These are phyloP conservation scores for Lepiota subincarnata DNA, from an alignment of 768 basidiomycete species.

Conservation along the genomic window DNA sequence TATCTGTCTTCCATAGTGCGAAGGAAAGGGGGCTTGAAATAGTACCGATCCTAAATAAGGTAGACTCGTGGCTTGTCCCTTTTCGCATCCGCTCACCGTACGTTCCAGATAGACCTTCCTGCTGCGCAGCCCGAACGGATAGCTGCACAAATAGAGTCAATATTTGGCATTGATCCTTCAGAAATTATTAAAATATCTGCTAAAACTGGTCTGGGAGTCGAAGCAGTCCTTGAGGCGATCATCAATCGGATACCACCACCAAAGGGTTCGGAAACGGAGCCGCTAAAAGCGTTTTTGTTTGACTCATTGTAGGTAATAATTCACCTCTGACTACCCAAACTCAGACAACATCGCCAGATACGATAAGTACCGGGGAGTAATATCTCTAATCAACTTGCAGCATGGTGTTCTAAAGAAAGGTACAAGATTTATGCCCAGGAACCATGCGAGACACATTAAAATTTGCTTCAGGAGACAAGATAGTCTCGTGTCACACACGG, in stretches of 20 bases:
- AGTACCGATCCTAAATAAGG: slow-evolving; percentile 93
- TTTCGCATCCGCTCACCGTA: not conserved
- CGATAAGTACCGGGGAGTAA: slow-evolving; percentile 94
- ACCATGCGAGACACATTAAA: not conserved
- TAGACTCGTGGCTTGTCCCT: slow-evolving; percentile 21
- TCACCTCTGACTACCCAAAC: slow-evolving; percentile 3
- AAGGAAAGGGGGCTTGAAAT: slow-evolving; percentile 75
- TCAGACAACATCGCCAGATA: slow-evolving; percentile 49
- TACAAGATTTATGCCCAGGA: slow-evolving; percentile 21
- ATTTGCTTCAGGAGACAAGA: slow-evolving; percentile 70
- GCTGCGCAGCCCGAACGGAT: slow-evolving; percentile 82
- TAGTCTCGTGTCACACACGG: slow-evolving; percentile 76
- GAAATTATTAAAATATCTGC: slow-evolving; percentile 84
- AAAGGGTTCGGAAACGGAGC: slow-evolving; percentile 41
- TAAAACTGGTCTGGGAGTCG: slow-evolving; percentile 86
- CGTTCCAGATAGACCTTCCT: slow-evolving; percentile 80
- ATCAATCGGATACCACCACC: slow-evolving; percentile 85
- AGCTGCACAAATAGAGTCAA: slow-evolving; percentile 73
- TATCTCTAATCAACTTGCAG: slow-evolving; percentile 82
- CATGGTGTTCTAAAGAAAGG: slow-evolving; percentile 82
- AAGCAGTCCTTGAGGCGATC: slow-evolving; percentile 73
- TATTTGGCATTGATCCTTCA: slow-evolving; percentile 73
- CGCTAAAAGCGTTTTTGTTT: slow-evolving; percentile 84
- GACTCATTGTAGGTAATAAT: slow-evolving; percentile 72
- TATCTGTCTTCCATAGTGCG: slow-evolving; percentile 91